Evolutionary conservation across 805 yeast genomes (phyloP).

Genomic region (Pichia cabralensis): DNA sequence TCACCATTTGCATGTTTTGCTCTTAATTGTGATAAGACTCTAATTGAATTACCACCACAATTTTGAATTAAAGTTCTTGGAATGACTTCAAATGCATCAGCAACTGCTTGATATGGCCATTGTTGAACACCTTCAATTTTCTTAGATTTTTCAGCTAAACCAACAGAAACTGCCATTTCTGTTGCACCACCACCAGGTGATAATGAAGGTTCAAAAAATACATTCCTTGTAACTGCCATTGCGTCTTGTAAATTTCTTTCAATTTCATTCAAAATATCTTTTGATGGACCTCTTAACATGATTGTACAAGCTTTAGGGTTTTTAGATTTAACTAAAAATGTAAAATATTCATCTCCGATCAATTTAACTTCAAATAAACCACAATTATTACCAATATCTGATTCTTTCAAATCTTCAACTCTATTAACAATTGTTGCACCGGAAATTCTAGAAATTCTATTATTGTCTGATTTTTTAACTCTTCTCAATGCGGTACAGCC

Average conservation of each 20-base stretch:
- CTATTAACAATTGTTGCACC: slow-evolving; percentile 97
- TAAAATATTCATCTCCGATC: slow-evolving; percentile 95
- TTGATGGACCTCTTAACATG: slow-evolving; percentile 89
- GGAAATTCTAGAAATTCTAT: slow-evolving; percentile 92
- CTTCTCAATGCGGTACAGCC: slow-evolving; percentile 90
- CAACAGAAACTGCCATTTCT: slow-evolving; percentile 94
- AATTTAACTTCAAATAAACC: slow-evolving; percentile 88
- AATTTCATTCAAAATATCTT: slow-evolving; percentile 91
- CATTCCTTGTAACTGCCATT: slow-evolving; percentile 94
- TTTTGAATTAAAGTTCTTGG: slow-evolving; percentile 96
- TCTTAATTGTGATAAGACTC: slow-evolving; percentile 80
- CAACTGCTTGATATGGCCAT: slow-evolving; percentile 98
- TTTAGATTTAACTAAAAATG: slow-evolving; percentile 70
- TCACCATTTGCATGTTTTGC: slow-evolving; percentile 93
- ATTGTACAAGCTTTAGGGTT: slow-evolving; percentile 92
- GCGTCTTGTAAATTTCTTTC: slow-evolving; percentile 98
- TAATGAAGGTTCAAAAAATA: slow-evolving; percentile 85
- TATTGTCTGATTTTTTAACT: slow-evolving; percentile 90
- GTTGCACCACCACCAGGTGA: slow-evolving; percentile 99
- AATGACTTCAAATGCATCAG: slow-evolving; percentile 97
- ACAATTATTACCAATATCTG: slow-evolving; percentile 83
- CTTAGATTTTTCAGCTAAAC: slow-evolving; percentile 82
- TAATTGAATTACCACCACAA: slow-evolving; percentile 94
- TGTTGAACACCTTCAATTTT: slow-evolving; percentile 89
- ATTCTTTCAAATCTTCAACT: slow-evolving; percentile 85